Base-by-base conservation (phyloP, 148 eudicot species). In the Suaeda aralocaspica region DNA sequence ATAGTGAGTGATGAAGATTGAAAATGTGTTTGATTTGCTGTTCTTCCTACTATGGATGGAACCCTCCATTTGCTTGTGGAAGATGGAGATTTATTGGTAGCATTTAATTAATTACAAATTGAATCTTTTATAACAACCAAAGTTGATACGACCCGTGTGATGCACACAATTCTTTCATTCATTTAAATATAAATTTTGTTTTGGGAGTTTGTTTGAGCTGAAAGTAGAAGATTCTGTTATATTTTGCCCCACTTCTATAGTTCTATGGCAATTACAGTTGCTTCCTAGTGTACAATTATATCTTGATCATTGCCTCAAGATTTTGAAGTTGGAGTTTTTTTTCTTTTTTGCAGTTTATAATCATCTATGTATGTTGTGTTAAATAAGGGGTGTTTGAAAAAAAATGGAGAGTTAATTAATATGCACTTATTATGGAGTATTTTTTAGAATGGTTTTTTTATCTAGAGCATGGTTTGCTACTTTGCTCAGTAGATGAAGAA, bases 1-100 rank as follows among this genome's bases (percentile, higher is more conserved):
- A n/a, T n/a, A 59, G 13, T 45, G 66, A 6, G 6, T 21, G 53
- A 36, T 59, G n/a, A 70, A 70, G 39, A 30, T 59, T 45, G 65
- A 30, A 70, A 24, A 4, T 42, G 44, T 70, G 53, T 42, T 68
- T 68, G n/a, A n/a, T n/a, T n/a, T n/a, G n/a, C n/a, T n/a, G n/a
- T n/a, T n/a, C n/a, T n/a, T n/a, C n/a, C n/a, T n/a, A n/a, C n/a
- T n/a, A n/a, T n/a, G n/a, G n/a, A n/a, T n/a, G n/a, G n/a, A n/a
- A n/a, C n/a, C n/a, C n/a, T n/a, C n/a, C n/a, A n/a, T n/a, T n/a
- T n/a, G n/a, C n/a, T n/a, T n/a, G n/a, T n/a, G n/a, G n/a, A n/a
- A n/a, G n/a, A n/a, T n/a, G n/a, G n/a, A n/a, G n/a, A n/a, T n/a
- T n/a, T n/a, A n/a, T n/a, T n/a, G n/a, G n/a, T n/a, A n/a, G n/a